These are phyloP conservation scores for Vitis riparia DNA, from an alignment of 164 flowering plant genomes.

Conservation along the genomic window DNA sequence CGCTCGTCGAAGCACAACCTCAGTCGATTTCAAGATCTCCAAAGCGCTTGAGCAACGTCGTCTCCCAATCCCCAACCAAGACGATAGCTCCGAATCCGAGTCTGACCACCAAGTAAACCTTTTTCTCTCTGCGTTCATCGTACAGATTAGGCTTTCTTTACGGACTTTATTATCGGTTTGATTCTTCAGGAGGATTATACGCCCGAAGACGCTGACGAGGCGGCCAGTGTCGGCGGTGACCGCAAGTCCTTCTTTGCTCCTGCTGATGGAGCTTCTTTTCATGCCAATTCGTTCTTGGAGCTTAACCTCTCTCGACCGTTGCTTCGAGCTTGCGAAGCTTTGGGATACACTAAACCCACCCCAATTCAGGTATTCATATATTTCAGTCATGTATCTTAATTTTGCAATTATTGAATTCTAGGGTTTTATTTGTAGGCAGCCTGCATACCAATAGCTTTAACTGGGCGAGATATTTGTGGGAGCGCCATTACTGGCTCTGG, in stretches of 20 bases:
- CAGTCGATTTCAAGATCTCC: slow-evolving; percentile 73
- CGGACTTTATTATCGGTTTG: not conserved
- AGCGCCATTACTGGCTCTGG: slow-evolving; percentile 99
- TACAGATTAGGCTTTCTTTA: not conserved
- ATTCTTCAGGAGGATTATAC: slow-evolving; percentile 54
- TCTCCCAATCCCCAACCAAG: slow-evolving; percentile 19
- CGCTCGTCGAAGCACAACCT: slow-evolving; percentile 83
- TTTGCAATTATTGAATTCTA: not conserved
- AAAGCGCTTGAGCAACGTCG: slow-evolving; percentile 44
- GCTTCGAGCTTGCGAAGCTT: slow-evolving; percentile 81
- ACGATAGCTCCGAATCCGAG: slow-evolving; percentile 39
- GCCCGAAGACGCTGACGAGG: slow-evolving; percentile 50
- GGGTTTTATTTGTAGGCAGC: slow-evolving; percentile 62
- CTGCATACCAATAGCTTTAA: slow-evolving; percentile 79
- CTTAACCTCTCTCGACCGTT: slow-evolving; percentile 88
- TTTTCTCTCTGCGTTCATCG: not conserved
- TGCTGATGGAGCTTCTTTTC: slow-evolving; percentile 71
- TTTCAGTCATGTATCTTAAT: not conserved
- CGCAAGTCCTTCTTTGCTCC: slow-evolving; percentile 56
- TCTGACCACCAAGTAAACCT: slow-evolving; percentile 50
- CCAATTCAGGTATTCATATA: slow-evolving; percentile 74
- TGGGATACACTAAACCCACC: slow-evolving; percentile 85
- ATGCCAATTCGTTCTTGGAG: slow-evolving; percentile 87
- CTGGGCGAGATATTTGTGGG: slow-evolving; percentile 94
- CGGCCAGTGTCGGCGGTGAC: slow-evolving; percentile 10